Evolutionary conservation across 225 moss, liverwort and hornwort species (phyloP).

Genomic region (Asterella californica): DNA sequence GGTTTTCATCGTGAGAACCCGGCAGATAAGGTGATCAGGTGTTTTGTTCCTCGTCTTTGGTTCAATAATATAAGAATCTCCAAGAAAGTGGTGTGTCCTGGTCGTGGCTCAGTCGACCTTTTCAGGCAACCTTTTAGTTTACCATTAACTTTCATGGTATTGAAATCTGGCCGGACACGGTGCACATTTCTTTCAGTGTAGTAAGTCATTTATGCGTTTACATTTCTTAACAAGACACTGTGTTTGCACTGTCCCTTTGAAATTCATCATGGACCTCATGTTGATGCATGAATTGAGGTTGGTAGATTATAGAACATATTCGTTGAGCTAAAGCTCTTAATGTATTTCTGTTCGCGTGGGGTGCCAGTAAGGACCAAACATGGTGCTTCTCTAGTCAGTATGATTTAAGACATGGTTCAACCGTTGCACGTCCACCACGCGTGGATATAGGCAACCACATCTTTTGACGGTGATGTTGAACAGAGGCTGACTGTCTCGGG

Average conservation of each 20-base stretch:
- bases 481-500: constrained; percentile 38
- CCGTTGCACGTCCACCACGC: constrained; percentile 8
- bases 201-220: neutral
- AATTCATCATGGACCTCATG: neutral
- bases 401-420: constrained; percentile 17
- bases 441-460: constrained; percentile 17
- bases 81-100: constrained; percentile 11
- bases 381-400: constrained; percentile 1
- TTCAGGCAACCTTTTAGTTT: neutral
- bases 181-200: neutral
- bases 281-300: neutral
- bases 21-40: neutral
- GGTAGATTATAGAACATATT: neutral
- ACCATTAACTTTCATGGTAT: neutral
- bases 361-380: constrained; percentile 8
- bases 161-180: neutral
- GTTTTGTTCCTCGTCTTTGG: constrained; percentile 8
- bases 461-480: constrained; percentile 27
- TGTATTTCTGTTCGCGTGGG: constrained; percentile 5
- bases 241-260: neutral
- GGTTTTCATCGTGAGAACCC: constrained; percentile 18
- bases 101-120: neutral
- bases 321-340: neutral
- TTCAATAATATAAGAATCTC: constrained; percentile 8
- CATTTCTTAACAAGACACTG: neutral